Evolutionary conservation across 352 stramenopile genomes (phyloP).

Genomic region (Pythium aquatile): DNA sequence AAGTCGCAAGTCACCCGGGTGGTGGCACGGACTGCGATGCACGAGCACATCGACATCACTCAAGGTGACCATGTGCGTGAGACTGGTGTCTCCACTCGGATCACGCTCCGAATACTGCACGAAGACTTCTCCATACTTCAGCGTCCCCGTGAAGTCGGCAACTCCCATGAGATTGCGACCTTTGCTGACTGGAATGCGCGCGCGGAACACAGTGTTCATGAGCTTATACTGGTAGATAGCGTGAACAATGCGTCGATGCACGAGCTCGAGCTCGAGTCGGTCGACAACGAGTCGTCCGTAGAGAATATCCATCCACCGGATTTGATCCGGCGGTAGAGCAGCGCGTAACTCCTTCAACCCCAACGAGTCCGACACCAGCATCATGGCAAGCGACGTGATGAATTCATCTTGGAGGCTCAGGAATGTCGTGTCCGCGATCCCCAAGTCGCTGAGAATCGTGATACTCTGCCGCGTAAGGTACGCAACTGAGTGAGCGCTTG

Average conservation of each 20-base stretch:
- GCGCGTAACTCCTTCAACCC: conserved; percentile 39
- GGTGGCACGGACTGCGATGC: conserved; percentile 75
- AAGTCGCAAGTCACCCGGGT: conserved; percentile 72
- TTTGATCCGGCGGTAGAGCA: conserved; percentile 13
- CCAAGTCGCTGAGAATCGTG: conserved; percentile 58
- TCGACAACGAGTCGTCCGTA: conserved; percentile 12
- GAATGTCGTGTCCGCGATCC: conserved; percentile 60
- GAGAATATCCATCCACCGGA: conserved; percentile 27
- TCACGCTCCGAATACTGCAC: conserved; percentile 67
- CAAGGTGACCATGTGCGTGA: conserved; percentile 24
- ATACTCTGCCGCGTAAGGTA: conserved; percentile 82
- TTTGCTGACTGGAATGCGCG: conserved; percentile 69
- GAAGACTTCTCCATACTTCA: conserved; percentile 74
- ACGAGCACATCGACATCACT: conserved; percentile 54
- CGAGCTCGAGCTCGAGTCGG: conserved; percentile 9
- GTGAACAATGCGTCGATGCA: conserved; percentile 36
- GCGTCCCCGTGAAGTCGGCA: conserved; percentile 69
- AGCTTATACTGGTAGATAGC: conserved; percentile 72
- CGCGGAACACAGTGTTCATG: conserved; percentile 65
- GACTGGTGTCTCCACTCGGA: conserved; percentile 23
- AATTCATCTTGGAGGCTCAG: conserved; percentile 72
- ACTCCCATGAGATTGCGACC: conserved; percentile 75
- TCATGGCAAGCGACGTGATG: conserved; percentile 44
- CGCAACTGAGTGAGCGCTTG: conserved; percentile 45
- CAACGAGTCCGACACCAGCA: conserved; percentile 50